phyloP scores from a whole-genome alignment of 305 asterid genomes.

The Fraxinus floribunda region DNA sequence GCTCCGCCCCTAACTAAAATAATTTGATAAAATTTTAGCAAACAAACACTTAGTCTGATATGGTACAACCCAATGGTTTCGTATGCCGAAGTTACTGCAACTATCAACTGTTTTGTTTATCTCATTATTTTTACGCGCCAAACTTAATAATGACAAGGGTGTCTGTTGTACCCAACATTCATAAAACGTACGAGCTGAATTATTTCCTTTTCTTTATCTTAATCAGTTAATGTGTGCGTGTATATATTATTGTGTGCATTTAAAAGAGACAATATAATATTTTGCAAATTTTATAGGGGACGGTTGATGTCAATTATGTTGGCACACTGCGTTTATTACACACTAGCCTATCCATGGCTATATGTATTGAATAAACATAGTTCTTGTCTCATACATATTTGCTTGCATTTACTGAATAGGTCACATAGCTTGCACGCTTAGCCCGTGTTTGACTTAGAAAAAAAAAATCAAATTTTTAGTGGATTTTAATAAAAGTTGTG shows the following conservation, averaged over 20 bases:
- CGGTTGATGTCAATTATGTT: slow-evolving; percentile 21
- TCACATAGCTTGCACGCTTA: background rate
- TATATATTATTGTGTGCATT: background rate
- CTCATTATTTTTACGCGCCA: background rate
- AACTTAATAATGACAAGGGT: background rate
- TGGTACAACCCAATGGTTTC: background rate
- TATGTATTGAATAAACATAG: background rate
- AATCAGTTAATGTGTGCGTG: background rate
- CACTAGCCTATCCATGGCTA: background rate
- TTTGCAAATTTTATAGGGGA: slow-evolving; percentile 19
- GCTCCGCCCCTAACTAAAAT: no score
- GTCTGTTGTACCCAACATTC: background rate
- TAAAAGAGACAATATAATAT: background rate
- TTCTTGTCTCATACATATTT: background rate
- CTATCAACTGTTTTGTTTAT: background rate
- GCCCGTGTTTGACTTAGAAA: no score
- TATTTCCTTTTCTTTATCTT: background rate
- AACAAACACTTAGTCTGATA: no score
- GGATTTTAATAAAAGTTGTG: no score
- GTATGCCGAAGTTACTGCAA: background rate
- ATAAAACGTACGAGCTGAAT: background rate
- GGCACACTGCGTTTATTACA: slow-evolving; percentile 5
- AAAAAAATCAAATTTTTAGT: no score
- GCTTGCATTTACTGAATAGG: background rate
- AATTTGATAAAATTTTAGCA: no score